Conservation (phyloP, 2,329 filamentous ascomycete species). For the Simplicillium aogashimaense region DNA sequence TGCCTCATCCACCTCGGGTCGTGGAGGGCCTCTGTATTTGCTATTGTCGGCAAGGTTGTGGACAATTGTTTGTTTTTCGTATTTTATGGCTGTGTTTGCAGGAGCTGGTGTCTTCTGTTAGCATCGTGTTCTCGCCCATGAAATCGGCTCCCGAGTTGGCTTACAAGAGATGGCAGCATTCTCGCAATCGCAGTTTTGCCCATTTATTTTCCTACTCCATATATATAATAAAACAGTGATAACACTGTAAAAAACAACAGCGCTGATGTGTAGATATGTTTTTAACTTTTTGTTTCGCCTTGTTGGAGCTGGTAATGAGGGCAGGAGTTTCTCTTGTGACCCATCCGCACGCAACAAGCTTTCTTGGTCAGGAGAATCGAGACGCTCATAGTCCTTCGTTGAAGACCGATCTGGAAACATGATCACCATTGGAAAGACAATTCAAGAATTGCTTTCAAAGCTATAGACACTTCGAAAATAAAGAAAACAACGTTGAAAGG, state of each 20-base stretch:
- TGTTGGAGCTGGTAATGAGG: background rate
- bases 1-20: conserved; percentile 4
- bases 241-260: background rate
- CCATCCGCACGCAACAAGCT: conserved; percentile 1
- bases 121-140: background rate
- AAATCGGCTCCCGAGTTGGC: background rate
- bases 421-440: background rate
- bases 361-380: conserved; percentile 2
- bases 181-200: background rate
- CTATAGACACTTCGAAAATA: background rate
- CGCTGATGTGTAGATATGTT: background rate
- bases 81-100: conserved; percentile 2
- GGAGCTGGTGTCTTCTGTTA: conserved; percentile 3
- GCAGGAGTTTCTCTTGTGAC: conserved; percentile 2
- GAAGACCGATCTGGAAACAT: conserved; percentile 3
- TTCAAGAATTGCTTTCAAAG: background rate
- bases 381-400: background rate
- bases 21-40: conserved; percentile 5
- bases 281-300: conserved; percentile 1
- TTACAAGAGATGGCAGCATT: conserved; percentile 4
- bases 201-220: conserved; percentile 1
- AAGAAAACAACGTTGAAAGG: background rate
- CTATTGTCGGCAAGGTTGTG: conserved; percentile 1
- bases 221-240: conserved; percentile 1
- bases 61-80: conserved; percentile 1